Percentiles rank a stretch among this genome's conserved stretches.
Evolutionary conservation across 225 moss, liverwort and hornwort species (phyloP).

Genomic region (Anthoceros angustus): DNA sequence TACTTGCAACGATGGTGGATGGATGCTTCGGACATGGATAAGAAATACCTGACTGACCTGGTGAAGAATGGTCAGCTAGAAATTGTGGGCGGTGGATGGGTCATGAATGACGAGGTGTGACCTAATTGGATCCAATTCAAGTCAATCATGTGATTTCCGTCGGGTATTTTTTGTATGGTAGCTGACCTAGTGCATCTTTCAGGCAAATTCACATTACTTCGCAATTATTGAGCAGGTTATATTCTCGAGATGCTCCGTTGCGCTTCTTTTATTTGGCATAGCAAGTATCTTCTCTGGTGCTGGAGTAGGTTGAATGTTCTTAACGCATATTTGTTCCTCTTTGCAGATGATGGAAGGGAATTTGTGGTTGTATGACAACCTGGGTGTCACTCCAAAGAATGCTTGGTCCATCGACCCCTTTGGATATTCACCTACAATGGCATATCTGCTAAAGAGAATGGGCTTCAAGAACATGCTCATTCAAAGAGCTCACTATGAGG

Average conservation of each 20-base stretch:
- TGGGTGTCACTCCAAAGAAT: slow-evolving; percentile 74
- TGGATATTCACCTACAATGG: slow-evolving; percentile 96
- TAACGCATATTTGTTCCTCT: no score
- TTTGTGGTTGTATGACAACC: slow-evolving; percentile 68
- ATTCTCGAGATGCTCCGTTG: slow-evolving; percentile 5
- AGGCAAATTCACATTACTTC: slow-evolving; percentile 96
- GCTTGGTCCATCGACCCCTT: slow-evolving; percentile 99
- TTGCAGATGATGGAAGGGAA: slow-evolving; percentile 94
- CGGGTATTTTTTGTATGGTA: background rate
- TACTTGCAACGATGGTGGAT: slow-evolving; percentile 95
- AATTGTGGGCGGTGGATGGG: slow-evolving; percentile 99
- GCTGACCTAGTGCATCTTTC: slow-evolving; percentile 1
- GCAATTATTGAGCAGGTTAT: slow-evolving; percentile 94
- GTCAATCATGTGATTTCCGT: background rate
- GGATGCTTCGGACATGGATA: slow-evolving; percentile 60
- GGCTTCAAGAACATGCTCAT: slow-evolving; percentile 98
- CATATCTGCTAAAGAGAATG: slow-evolving; percentile 81
- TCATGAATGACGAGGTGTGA: slow-evolving; percentile 92
- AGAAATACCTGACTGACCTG: slow-evolving; percentile 45
- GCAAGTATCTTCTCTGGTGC: no score
- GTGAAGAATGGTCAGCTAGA: slow-evolving; percentile 76
- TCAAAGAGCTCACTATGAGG: slow-evolving; percentile 98
- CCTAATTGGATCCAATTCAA: background rate
- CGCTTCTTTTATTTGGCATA: background rate
- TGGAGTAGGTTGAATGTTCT: no score